Evolutionary conservation across 2,329 filamentous ascomycete genomes (phyloP).

Genomic region (Sporothrix globosa): DNA sequence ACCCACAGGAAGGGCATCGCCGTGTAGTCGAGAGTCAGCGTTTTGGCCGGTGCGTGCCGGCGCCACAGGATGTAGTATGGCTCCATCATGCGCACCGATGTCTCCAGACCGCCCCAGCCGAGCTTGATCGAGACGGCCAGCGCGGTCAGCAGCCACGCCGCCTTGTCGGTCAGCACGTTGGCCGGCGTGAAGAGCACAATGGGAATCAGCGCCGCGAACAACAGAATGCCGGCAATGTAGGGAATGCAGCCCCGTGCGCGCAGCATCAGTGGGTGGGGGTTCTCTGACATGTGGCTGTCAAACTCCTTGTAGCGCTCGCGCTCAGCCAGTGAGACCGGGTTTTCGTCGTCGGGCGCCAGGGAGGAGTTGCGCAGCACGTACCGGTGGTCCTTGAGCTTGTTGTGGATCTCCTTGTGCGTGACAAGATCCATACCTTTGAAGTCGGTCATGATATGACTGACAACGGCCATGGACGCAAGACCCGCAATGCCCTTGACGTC

Average conservation of each 20-base stretch:
- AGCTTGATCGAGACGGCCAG: conserved; percentile 69
- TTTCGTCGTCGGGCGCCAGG: conserved; percentile 65
- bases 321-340: conserved; percentile 48
- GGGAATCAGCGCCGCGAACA: conserved; percentile 63
- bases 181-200: conserved; percentile 63
- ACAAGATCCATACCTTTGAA: conserved; percentile 73
- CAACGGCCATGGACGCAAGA: conserved; percentile 74
- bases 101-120: conserved; percentile 69
- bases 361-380: conserved; percentile 73
- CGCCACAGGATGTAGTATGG: conserved; percentile 71
- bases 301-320: conserved; percentile 48
- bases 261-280: conserved; percentile 71
- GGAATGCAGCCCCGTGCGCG: conserved; percentile 62
- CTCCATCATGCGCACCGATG: conserved; percentile 71
- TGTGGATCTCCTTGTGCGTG: conserved; percentile 67
- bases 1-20: conserved; percentile 70
- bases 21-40: conserved; percentile 72
- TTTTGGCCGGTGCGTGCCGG: conserved; percentile 66
- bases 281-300: conserved; percentile 55
- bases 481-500: conserved; percentile 75
- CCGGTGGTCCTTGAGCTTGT: conserved; percentile 65
- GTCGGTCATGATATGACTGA: conserved; percentile 72
- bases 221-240: conserved; percentile 60
- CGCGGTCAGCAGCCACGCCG: conserved; percentile 67
- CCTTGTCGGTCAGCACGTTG: conserved; percentile 60